Conservation (phyloP, 2,329 filamentous ascomycete genomes). For the Amauroascus verrucosus region DNA sequence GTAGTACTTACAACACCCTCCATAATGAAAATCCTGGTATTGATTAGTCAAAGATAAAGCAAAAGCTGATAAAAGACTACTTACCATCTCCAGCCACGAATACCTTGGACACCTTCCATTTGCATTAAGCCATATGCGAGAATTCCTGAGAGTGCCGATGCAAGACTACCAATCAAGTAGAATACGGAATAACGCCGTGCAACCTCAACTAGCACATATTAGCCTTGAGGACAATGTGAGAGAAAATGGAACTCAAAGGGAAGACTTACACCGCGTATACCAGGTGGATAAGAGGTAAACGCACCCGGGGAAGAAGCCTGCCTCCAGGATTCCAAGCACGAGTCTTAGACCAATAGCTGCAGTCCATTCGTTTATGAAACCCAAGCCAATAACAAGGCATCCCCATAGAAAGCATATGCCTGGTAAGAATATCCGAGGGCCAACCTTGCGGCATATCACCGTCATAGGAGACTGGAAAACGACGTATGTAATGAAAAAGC, state of each 20-base stretch:
- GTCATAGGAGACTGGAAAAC: slow-evolving; percentile 63
- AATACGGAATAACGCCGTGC: slow-evolving; percentile 35
- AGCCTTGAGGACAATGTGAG: neutral
- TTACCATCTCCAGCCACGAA: slow-evolving; percentile 23
- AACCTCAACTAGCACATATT: slow-evolving; percentile 21
- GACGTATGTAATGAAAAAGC: slow-evolving; percentile 67
- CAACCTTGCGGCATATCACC: slow-evolving; percentile 55
- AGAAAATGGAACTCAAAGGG: slow-evolving; percentile 8
- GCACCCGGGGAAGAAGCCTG: slow-evolving; percentile 54
- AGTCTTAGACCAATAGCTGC: slow-evolving; percentile 47
- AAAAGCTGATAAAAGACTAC: neutral
- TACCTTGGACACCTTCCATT: slow-evolving; percentile 21
- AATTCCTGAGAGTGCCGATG: slow-evolving; percentile 36
- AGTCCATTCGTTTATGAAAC: slow-evolving; percentile 46
- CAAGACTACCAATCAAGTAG: slow-evolving; percentile 37
- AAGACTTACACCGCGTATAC: slow-evolving; percentile 52
- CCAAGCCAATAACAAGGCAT: slow-evolving; percentile 40
- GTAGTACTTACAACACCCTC: slow-evolving; percentile 14
- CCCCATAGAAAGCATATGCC: slow-evolving; percentile 22
- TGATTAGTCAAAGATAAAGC: neutral
- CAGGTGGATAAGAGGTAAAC: slow-evolving; percentile 59
- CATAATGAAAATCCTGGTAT: slow-evolving; percentile 15
- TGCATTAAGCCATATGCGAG: slow-evolving; percentile 28
- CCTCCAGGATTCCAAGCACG: slow-evolving; percentile 54
- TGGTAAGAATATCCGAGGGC: slow-evolving; percentile 31